Evolutionary conservation across 2,329 filamentous ascomycete species (phyloP), one percentile per base, ranked within the genome.

Genomic region (Penicillium freii): DNA sequence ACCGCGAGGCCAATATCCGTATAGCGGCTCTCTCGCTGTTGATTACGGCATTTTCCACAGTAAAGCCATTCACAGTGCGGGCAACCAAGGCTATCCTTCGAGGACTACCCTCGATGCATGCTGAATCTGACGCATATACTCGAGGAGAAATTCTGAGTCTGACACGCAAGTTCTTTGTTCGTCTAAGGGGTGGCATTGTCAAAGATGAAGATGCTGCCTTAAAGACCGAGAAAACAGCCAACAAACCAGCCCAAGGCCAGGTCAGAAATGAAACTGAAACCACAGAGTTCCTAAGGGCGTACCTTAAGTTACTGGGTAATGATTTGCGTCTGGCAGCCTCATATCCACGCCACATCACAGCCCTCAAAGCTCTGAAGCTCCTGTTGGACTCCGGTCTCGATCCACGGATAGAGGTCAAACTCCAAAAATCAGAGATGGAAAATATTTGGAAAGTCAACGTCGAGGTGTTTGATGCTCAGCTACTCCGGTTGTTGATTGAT

Each of bases 321-420:
- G 92, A 97, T 66, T 77, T 99, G 23, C 83, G 85, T 3, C 87
- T 92, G 2, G 92, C 89, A 1, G 86, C 90, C 17, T 94, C 92
- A 11, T 99, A 97, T 69, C 92, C 96, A 70, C 85, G 92, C 7
- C 93, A 96, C 65, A 89, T 92, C 46, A 90, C 89, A 2, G 86
- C 91, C 2, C 74, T 97, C 5, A 91, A 87, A 67, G 86, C 88
- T 0, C 75, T 93, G 29, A 79, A 78, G 0, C 81, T 88, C 51
- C 77, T 93, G n/a, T 74, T 92, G 6, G 84, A 84, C 57, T 85
- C 88, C 42, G 88, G 89, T 29, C 77, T 88, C n/a, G 88, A 89
- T 60, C 68, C 78, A 9, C 69, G 71, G 6, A 71, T 82, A 19
- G 69, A 73, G 4, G 57, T 69, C 1, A 62, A 69, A 23, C 71